Evolutionary conservation across 140 eudicot genomes (phyloP).

Genomic region (Erigeron philadelphicus): DNA sequence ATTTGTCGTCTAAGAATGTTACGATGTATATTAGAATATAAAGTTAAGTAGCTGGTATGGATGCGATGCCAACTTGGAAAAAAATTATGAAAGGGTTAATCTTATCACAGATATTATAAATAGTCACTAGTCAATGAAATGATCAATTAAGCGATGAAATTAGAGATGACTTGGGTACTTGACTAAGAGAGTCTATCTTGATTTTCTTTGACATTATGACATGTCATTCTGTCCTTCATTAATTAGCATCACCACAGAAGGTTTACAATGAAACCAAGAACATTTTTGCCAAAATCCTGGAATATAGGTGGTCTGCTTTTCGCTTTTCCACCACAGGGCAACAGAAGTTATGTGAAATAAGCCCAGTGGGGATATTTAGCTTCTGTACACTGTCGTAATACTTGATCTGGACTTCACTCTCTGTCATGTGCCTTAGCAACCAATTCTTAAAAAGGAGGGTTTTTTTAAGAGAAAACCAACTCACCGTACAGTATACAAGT

Average conservation of each 20-base stretch:
- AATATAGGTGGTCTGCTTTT: not conserved
- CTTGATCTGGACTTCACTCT: not conserved
- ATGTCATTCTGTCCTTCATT: not conserved
- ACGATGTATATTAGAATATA: constrained; percentile 6
- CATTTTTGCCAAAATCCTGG: not conserved
- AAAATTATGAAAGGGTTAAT: not conserved
- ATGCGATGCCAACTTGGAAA: constrained; percentile 13
- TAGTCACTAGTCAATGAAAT: not conserved
- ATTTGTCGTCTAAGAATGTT: not conserved
- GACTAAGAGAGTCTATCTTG: not conserved
- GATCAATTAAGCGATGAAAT: constrained; percentile 2
- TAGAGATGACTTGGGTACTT: not conserved
- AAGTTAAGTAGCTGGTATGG: constrained; percentile 16
- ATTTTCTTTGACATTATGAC: constrained; percentile 3
- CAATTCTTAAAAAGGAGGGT: constrained; percentile 3
- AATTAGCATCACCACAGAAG: not conserved
- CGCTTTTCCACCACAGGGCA: not conserved
- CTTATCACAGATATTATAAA: not conserved
- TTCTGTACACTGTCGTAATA: not conserved
- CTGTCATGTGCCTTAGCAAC: constrained; percentile 2
- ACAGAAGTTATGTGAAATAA: not conserved
- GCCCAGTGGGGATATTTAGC: constrained; percentile 3
- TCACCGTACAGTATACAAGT: not conserved
- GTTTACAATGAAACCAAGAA: not conserved
- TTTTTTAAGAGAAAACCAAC: constrained; percentile 5